Percentiles rank a stretch among this genome's conserved stretches.
Evolutionary conservation across 2,329 filamentous ascomycete genomes (phyloP).

Genomic region (Ambrosiella xylebori): DNA sequence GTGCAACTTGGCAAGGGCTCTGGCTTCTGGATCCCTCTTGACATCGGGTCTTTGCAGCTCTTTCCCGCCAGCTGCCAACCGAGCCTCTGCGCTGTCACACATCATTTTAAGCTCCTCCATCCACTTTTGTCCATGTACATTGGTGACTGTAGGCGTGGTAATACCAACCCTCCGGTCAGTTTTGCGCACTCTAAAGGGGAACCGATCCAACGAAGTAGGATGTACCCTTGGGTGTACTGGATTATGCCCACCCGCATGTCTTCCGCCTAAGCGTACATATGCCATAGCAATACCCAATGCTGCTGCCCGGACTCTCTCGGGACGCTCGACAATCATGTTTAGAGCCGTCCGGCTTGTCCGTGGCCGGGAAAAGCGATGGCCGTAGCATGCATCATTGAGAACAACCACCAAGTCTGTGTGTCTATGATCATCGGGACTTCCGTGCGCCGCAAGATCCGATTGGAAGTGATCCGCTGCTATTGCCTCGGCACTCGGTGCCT

Average conservation of each 20-base stretch:
- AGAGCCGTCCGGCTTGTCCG: constrained; percentile 56
- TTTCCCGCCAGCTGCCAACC: constrained; percentile 58
- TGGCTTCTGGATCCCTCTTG: constrained; percentile 29
- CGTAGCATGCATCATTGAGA: constrained; percentile 86
- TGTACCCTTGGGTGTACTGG: constrained; percentile 48
- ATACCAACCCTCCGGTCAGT: constrained; percentile 56
- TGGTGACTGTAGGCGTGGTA: constrained; percentile 60
- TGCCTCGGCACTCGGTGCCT: constrained; percentile 30
- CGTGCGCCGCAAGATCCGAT: constrained; percentile 49
- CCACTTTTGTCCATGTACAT: constrained; percentile 82
- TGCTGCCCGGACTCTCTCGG: constrained; percentile 73
- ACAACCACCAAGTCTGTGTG: constrained; percentile 57
- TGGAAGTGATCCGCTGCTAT: constrained; percentile 53
- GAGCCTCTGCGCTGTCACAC: constrained; percentile 65
- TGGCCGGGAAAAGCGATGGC: constrained; percentile 76
- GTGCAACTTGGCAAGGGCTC: constrained; percentile 44
- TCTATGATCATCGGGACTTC: constrained; percentile 25
- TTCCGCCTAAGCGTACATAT: constrained; percentile 75
- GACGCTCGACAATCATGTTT: constrained; percentile 75
- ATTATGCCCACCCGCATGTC: constrained; percentile 54
- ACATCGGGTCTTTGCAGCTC: constrained; percentile 58
- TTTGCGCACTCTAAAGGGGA: constrained; percentile 74
- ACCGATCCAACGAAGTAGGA: constrained; percentile 34
- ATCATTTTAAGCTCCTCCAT: constrained; percentile 80
- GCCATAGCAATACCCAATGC: constrained; percentile 69